phyloP scores from a whole-genome alignment of 23 red algal genomes.

The Agarophyton chilense region DNA sequence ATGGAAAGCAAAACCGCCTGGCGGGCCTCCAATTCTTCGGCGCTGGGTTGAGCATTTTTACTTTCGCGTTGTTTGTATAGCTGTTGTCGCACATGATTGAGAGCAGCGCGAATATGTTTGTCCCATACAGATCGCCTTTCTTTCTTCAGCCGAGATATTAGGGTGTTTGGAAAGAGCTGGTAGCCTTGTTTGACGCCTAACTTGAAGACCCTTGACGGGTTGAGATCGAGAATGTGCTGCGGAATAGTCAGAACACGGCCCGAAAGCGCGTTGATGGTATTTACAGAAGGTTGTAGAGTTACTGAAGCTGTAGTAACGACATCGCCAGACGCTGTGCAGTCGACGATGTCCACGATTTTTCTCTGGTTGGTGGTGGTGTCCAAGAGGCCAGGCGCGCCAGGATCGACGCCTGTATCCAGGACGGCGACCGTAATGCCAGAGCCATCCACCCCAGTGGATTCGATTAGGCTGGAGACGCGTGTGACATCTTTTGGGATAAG shows the following conservation, averaged over 20 bases:
- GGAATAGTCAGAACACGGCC: conserved; percentile 56
- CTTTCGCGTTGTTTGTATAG: conserved; percentile 12
- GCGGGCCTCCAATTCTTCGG: conserved; percentile 57
- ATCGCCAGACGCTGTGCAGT: conserved; percentile 80
- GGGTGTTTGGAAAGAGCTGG: conserved; percentile 59
- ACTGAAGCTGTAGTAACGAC: conserved; percentile 40
- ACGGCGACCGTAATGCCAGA: conserved; percentile 66
- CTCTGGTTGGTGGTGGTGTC: conserved; percentile 33
- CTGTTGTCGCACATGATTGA: conserved; percentile 28
- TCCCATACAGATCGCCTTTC: conserved; percentile 70
- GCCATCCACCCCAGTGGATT: conserved; percentile 48
- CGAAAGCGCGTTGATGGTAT: conserved; percentile 49
- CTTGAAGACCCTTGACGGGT: conserved; percentile 28
- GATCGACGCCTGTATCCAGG: conserved; percentile 84
- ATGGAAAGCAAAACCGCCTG: conserved; percentile 44
- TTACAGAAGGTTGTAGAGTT: background rate
- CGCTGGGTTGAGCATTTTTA: background rate
- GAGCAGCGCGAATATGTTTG: conserved; percentile 7
- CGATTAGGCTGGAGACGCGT: conserved; percentile 39
- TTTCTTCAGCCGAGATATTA: conserved; percentile 38
- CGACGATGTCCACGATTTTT: conserved; percentile 79
- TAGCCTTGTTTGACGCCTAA: conserved; percentile 68
- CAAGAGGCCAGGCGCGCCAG: conserved; percentile 62
- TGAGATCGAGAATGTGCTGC: conserved; percentile 11
- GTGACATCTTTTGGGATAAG: conserved; percentile 67